A percentile compares a stretch with the other conserved stretches of the same genome.
Evolutionary conservation across 2,329 filamentous ascomycete genomes (phyloP).

Genomic region (Clonostachys rhizophaga): DNA sequence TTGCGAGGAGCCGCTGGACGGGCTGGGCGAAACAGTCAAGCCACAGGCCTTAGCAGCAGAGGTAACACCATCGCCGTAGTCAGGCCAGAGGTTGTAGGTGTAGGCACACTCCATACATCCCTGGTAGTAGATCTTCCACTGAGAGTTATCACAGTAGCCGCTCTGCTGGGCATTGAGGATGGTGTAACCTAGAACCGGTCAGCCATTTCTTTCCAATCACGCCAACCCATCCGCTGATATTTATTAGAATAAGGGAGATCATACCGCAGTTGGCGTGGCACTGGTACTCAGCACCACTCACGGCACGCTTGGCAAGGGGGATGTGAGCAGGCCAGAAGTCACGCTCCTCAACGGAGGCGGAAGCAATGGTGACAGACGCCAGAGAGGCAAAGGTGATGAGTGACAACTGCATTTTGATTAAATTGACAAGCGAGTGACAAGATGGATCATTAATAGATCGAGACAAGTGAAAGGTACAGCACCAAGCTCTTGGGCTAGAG

Average conservation of each 20-base stretch:
- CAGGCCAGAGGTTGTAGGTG: slow-evolving; percentile 34
- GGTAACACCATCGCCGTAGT: slow-evolving; percentile 31
- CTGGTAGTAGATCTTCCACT: slow-evolving; percentile 34
- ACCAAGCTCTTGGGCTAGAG: too few relatives aligned
- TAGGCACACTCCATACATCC: slow-evolving; percentile 38
- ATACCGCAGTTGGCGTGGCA: slow-evolving; percentile 47
- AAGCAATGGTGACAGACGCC: slow-evolving; percentile 14
- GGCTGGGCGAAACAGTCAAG: slow-evolving; percentile 14
- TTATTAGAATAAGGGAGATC: slow-evolving; percentile 5
- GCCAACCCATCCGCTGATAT: too few relatives aligned
- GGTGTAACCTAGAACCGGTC: slow-evolving; percentile 14
- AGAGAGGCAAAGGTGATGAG: slow-evolving; percentile 13
- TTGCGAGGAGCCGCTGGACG: slow-evolving; percentile 1
- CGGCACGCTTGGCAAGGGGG: slow-evolving; percentile 33
- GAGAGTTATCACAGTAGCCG: slow-evolving; percentile 21
- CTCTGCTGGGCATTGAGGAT: slow-evolving; percentile 14
- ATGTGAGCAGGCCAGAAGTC: slow-evolving; percentile 19
- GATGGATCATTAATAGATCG: too few relatives aligned
- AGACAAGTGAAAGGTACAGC: too few relatives aligned
- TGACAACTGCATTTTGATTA: slow-evolving; percentile 18
- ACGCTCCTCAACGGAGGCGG: slow-evolving; percentile 7
- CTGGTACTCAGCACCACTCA: slow-evolving; percentile 29
- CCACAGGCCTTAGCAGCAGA: slow-evolving; percentile 30
- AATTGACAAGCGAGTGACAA: too few relatives aligned
- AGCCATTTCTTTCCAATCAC: too few relatives aligned